Evolutionary conservation across 495 filamentous ascomycete species (phyloP), one percentile per base, ranked within the genome.

Genomic region (Talaromyces borbonicus): DNA sequence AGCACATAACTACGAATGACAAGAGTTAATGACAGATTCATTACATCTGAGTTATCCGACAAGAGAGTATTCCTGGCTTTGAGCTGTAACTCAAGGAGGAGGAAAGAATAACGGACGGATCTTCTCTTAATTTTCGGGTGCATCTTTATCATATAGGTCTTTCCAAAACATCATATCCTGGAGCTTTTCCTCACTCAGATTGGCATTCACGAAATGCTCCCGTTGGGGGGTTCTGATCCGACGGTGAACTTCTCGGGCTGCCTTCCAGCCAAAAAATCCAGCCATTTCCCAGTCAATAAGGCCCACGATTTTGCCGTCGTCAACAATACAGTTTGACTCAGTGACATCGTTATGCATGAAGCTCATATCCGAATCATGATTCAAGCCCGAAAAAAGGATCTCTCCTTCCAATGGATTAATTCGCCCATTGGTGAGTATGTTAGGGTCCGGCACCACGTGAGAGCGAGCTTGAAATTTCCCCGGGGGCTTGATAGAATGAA

Each of bases 241-340:
- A n/a, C 47, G 50, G 46, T 68, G 65, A 11, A 71, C 53, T 43
- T 65, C 49, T 2, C 49, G 52, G n/a, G 66, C 62, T 1, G 58
- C 61, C 36, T 57, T 63, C 64, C 62, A 71, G 15, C 68, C 67
- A 49, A 67, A 66, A 24, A 54, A 71, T 4, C 68, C 66, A 43
- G 67, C 68, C 56, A 67, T 71, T 53, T 69, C 69, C 68, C 63
- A 70, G 42, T 69, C 66, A 49, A 68, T 52, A 40, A 74, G 52
- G 14, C 62, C 67, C 14, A 70, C 57, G 29, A 74, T 66, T 38
- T 23, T 61, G 49, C 60, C 62, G 48, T 62, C 56, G 29, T 71
- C 51, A 24, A 73, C 66, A 31, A 71, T 67, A 51, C 50, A 57
- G 35, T 71, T 69, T 2, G 62, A 68, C 35, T 29, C 8, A 2